These are phyloP conservation scores for Aleurites moluccanus DNA, from an alignment of 441 rosid genomes.

Conservation along the genomic window DNA sequence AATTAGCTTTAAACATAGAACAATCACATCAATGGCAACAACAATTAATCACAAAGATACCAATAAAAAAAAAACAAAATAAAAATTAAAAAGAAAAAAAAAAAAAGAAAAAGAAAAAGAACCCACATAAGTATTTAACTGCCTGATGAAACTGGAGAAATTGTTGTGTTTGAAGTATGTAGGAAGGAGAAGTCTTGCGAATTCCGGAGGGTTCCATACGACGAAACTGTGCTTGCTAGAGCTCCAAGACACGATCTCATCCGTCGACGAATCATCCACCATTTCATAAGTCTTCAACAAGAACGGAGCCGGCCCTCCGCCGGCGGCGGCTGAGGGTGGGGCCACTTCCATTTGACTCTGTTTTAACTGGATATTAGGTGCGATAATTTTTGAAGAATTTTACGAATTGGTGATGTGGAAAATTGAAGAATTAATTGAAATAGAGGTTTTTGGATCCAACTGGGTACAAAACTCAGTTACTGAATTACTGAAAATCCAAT, in stretches of 20 bases:
- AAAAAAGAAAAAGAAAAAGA: too few relatives aligned
- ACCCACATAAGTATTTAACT: conserved; percentile 81
- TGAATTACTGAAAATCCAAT: background rate
- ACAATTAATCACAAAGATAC: background rate
- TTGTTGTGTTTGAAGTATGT: conserved; percentile 86
- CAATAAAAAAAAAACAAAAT: background rate
- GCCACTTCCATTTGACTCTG: conserved; percentile 26
- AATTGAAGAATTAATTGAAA: background rate
- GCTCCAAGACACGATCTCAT: conserved; percentile 87
- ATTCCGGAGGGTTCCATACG: conserved; percentile 88
- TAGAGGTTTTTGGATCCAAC: background rate
- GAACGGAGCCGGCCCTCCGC: conserved; percentile 75
- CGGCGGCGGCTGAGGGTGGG: conserved; percentile 20
- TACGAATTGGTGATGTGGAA: background rate
- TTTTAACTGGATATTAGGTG: too few relatives aligned
- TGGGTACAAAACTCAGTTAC: background rate
- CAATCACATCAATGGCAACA: background rate
- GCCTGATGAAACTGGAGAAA: conserved; percentile 88
- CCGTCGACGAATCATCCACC: conserved; percentile 77
- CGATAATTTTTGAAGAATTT: too few relatives aligned
- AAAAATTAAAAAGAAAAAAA: too few relatives aligned
- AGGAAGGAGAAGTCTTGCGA: conserved; percentile 71
- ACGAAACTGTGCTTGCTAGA: conserved; percentile 63
- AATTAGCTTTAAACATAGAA: background rate
- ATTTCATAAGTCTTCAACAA: conserved; percentile 78